A percentile compares a stretch with the other conserved stretches of the same genome.
phyloP scores from a whole-genome alignment of 2,329 filamentous ascomycete genomes.

The Fusarium keratoplasticum region DNA sequence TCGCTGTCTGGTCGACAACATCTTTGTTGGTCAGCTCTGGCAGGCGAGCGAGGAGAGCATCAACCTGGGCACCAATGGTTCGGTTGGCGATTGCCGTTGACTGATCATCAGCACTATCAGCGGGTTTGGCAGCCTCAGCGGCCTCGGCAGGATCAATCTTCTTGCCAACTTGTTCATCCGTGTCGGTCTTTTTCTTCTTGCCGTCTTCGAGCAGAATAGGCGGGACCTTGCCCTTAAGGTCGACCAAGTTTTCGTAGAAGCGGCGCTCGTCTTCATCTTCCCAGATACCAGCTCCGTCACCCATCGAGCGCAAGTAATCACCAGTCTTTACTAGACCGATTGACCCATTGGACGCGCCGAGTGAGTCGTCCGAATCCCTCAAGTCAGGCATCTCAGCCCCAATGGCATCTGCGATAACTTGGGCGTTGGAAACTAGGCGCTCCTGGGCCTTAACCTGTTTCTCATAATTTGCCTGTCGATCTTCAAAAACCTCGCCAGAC shows the following conservation, averaged over 20 bases:
- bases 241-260: slow-evolving; percentile 97
- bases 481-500: slow-evolving; percentile 97
- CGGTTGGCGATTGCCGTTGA: slow-evolving; percentile 98
- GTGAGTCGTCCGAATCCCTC: slow-evolving; percentile 81
- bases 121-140: slow-evolving; percentile 61
- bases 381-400: slow-evolving; percentile 94
- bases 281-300: slow-evolving; percentile 95
- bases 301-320: slow-evolving; percentile 90
- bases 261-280: slow-evolving; percentile 97
- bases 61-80: slow-evolving; percentile 96
- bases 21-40: slow-evolving; percentile 94
- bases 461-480: slow-evolving; percentile 95
- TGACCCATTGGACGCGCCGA: slow-evolving; percentile 74
- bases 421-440: slow-evolving; percentile 88
- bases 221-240: slow-evolving; percentile 95
- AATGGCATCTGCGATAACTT: slow-evolving; percentile 88
- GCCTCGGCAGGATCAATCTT: slow-evolving; percentile 70
- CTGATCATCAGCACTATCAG: slow-evolving; percentile 77
- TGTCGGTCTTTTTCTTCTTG: slow-evolving; percentile 91
- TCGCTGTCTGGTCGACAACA: slow-evolving; percentile 87
- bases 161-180: slow-evolving; percentile 85
- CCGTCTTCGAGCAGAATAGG: slow-evolving; percentile 92
- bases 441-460: slow-evolving; percentile 94
- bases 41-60: slow-evolving; percentile 87
- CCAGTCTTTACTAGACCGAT: slow-evolving; percentile 95